Conservation (phyloP, 805 yeast genomes). For the Candida wancherniae region DNA sequence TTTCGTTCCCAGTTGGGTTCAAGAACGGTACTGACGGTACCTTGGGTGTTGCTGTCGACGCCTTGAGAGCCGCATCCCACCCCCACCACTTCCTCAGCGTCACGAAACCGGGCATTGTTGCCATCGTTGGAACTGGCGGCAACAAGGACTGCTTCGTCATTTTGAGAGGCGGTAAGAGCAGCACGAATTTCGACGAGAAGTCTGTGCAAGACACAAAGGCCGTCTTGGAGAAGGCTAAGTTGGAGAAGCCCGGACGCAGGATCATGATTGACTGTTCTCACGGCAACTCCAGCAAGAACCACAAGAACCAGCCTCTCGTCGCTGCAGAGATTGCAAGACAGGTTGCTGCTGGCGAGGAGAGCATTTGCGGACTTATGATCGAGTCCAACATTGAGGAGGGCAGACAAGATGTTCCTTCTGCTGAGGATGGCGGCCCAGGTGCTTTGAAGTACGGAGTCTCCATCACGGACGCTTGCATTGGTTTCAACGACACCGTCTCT, state of each 20-base stretch:
- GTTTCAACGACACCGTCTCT: conserved; percentile 81
- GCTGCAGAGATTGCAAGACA: conserved; percentile 77
- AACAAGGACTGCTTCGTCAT: conserved; percentile 91
- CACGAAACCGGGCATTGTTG: conserved; percentile 95
- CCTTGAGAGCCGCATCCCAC: conserved; percentile 85
- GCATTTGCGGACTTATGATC: conserved; percentile 90
- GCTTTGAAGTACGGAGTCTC: conserved; percentile 88
- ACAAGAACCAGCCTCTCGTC: conserved; percentile 93
- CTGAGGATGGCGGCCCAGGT: conserved; percentile 41
- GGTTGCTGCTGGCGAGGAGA: conserved; percentile 71
- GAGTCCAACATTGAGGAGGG: conserved; percentile 92
- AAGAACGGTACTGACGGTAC: conserved; percentile 98
- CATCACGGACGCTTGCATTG: conserved; percentile 94
- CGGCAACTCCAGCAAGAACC: conserved; percentile 93
- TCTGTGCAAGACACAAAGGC: conserved; percentile 73
- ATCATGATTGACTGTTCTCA: conserved; percentile 97
- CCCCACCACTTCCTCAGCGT: conserved; percentile 96
- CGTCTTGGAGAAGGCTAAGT: conserved; percentile 46
- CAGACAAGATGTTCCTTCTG: conserved; percentile 71
- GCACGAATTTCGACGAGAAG: conserved; percentile 85
- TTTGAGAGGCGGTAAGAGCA: conserved; percentile 91
- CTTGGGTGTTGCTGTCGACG: conserved; percentile 88
- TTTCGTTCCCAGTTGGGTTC: conserved; percentile 98
- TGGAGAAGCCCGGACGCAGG: conserved; percentile 44
- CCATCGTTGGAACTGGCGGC: conserved; percentile 94